Conservation (phyloP, 2,329 filamentous ascomycete species). For the Fusarium drepaniforme region DNA sequence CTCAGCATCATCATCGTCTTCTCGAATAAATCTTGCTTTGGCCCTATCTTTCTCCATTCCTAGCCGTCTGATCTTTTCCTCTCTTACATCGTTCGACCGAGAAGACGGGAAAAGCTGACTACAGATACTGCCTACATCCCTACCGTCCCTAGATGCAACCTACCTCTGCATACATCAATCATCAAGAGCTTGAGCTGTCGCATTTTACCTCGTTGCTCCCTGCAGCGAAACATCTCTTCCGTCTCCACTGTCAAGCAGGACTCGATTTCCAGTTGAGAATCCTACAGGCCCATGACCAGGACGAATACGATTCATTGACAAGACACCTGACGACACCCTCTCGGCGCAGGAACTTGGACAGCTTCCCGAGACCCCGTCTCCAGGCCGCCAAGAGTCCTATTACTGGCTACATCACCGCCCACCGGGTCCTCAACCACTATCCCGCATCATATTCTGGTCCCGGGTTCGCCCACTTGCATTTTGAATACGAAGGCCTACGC, state of each 20-base stretch:
- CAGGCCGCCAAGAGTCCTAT: constrained; percentile 16
- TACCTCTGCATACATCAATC: constrained; percentile 17
- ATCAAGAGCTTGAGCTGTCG: constrained; percentile 7
- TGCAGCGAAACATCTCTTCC: constrained; percentile 21
- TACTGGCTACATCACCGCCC: constrained; percentile 8
- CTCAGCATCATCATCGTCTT: constrained; percentile 35
- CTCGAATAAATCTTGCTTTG: constrained; percentile 39
- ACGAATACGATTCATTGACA: constrained; percentile 21
- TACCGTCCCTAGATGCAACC: constrained; percentile 11
- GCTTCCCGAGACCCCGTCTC: constrained; percentile 6
- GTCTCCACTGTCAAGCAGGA: constrained; percentile 25
- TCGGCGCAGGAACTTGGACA: constrained; percentile 26
- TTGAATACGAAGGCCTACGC: constrained; percentile 33
- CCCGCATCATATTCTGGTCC: constrained; percentile 8
- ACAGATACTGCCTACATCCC: constrained; percentile 5
- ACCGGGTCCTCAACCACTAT: constrained; percentile 13
- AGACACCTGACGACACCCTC: constrained; percentile 12
- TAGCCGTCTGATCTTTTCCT: not conserved
- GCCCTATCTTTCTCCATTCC: constrained; percentile 9
- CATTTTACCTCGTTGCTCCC: constrained; percentile 9
- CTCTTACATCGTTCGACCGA: not conserved
- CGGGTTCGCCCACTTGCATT: constrained; percentile 20
- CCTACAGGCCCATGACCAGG: constrained; percentile 23
- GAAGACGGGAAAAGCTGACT: not conserved
- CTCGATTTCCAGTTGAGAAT: constrained; percentile 14